phyloP scores from a whole-genome alignment of 768 basidiomycete genomes.

The Termitomyces sp. region DNA sequence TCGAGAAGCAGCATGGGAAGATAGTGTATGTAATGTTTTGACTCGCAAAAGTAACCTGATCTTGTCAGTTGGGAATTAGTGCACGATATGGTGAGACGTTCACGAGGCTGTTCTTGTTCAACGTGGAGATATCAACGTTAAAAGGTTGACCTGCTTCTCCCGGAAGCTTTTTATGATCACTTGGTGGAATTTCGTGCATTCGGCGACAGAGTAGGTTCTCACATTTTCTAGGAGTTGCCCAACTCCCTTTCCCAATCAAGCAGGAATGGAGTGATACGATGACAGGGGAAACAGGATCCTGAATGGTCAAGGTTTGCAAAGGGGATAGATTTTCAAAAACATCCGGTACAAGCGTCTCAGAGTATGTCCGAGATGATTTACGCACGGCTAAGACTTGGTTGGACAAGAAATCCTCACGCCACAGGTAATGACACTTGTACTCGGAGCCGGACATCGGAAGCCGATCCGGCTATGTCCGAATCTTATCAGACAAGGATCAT shows the following conservation, averaged over 20 bases:
- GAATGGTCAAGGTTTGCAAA: background rate
- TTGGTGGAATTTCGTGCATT: conserved; percentile 9
- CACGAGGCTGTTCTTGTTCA: conserved; percentile 16
- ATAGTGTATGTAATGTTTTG: background rate
- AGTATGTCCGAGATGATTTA: conserved; percentile 13
- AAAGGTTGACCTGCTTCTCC: conserved; percentile 16
- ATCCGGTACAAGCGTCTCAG: conserved; percentile 7
- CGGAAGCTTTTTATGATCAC: conserved; percentile 13
- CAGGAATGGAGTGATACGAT: background rate
- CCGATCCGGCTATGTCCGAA: conserved; percentile 31
- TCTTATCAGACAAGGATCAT: conserved; percentile 51
- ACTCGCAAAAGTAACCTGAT: background rate
- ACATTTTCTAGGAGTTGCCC: conserved; percentile 5
- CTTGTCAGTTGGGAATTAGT: conserved; percentile 15
- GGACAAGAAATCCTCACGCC: conserved; percentile 19
- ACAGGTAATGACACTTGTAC: background rate
- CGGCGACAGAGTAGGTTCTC: conserved; percentile 5
- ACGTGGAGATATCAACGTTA: conserved; percentile 21
- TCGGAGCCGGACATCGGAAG: conserved; percentile 11
- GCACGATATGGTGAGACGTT: conserved; percentile 5
- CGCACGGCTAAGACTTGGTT: conserved; percentile 18
- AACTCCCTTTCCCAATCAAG: conserved; percentile 6
- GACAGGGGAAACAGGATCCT: background rate
- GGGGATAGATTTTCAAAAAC: conserved; percentile 4
- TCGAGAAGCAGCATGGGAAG: background rate